These are phyloP conservation scores for Drechslerella dactyloides DNA, from an alignment of 2,329 filamentous ascomycete species.

Conservation along the genomic window DNA sequence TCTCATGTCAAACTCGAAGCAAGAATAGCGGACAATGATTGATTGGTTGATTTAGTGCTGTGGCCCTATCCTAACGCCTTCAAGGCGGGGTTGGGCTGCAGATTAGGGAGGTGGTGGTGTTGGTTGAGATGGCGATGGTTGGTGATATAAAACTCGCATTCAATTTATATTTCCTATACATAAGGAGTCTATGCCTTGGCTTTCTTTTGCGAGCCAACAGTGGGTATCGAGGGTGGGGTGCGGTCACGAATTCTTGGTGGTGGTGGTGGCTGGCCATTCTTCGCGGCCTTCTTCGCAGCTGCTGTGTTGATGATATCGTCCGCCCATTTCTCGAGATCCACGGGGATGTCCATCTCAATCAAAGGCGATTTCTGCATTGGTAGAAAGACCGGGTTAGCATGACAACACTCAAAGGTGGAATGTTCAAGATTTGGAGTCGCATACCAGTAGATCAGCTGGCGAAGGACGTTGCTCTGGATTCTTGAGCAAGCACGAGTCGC, in stretches of 20 bases:
- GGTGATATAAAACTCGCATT: constrained; percentile 45
- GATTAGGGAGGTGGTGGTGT: background rate
- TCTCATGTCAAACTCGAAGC: constrained; percentile 14
- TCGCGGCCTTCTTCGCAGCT: constrained; percentile 35
- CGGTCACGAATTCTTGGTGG: constrained; percentile 44
- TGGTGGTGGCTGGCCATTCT: constrained; percentile 38
- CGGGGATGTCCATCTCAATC: constrained; percentile 38
- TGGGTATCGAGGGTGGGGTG: constrained; percentile 37
- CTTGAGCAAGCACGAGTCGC: constrained; percentile 93
- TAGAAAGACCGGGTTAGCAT: background rate
- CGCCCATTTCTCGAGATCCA: constrained; percentile 43
- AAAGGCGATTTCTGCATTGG: constrained; percentile 25
- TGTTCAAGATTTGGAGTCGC: background rate
- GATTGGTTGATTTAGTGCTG: constrained; percentile 26
- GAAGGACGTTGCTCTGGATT: constrained; percentile 86
- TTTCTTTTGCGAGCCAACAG: constrained; percentile 45
- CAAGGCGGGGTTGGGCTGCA: constrained; percentile 22
- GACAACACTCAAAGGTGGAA: background rate
- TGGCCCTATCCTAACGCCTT: constrained; percentile 30
- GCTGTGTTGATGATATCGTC: constrained; percentile 44
- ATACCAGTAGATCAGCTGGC: constrained; percentile 79
- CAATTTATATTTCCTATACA: constrained; percentile 39
- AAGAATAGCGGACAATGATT: constrained; percentile 28
- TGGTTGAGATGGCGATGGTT: constrained; percentile 18
- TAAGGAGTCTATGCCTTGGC: constrained; percentile 31